Base-by-base conservation (phyloP, 805 yeast genomes). In the Starmera caribaea region DNA sequence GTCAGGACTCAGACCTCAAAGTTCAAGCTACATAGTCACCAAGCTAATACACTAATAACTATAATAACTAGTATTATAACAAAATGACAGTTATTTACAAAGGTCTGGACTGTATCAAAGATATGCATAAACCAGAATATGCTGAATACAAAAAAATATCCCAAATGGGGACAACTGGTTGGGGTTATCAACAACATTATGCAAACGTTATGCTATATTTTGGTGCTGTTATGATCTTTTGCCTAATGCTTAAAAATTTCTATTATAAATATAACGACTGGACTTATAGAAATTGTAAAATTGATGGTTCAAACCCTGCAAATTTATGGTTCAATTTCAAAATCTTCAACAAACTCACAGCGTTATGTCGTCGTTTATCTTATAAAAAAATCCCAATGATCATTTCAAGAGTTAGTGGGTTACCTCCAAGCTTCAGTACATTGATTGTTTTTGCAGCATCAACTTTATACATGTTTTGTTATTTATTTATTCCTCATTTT, bases 401-500 rank as follows among this genome's bases (percentile, higher is more conserved):
- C 1, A 13, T 62, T 7, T 60, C 66, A 48, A 41, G 60, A 46
- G 38, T 61, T 50, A 42, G 61, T 44, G 58, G 79, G 52, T 16
- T 65, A 43, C 58, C 64, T 45, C 37, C 59, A 43, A 53, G 74
- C 37, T 40, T 63, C 48, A 65, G 64, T 38, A 47, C 65, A 41
- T 29, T 63, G 49, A 3, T 58, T 48, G 29, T 61, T 39, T 34
- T 75, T 41, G 41, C 37, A 3, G 49, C 54, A 16, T 64, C 57
- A 38, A 54, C 50, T 39, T 51, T 67, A 32, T 69, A 68, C 44
- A 36, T 55, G 7, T 34, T 62, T 8, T 51, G 60, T 13, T 55
- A 55, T 42, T 41, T 56, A 15, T 63, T 65, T 29, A 49, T 63
- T 53, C 79, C 80, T 7, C 73, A 68, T 38, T 63, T 64, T 36